Base-by-base conservation (phyloP, 306 rosid species). In the Cicer judaicum region DNA sequence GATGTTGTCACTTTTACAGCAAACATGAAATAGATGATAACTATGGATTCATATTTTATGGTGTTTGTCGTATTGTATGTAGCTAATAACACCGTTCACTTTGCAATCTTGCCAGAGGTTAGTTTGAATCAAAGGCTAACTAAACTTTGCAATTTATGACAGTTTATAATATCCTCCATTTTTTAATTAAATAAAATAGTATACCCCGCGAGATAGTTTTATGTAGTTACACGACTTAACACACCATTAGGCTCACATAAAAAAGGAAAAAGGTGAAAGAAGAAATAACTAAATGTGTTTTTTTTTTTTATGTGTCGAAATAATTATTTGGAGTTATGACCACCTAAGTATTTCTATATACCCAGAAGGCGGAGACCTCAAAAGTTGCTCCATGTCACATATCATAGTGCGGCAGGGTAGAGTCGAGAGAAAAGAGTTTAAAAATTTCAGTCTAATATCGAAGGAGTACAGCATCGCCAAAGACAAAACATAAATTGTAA, bases 1-100 rank as follows among this genome's bases (percentile, higher is more conserved):
- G 54, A 46, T 68, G 60, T 55, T 64, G 72, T 63, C 77, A 38
- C 65, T 55, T 46, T 61, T 69, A 61, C 59, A 21, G 64, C 44
- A 12, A 73, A 24, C 64, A 44, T 60, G 73, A 54, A 82, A 60
- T 36, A 10, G 77, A 52, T 61, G 53, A 50, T 36, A 72, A 21
- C 68, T 70, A 42, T 39, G 19, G 36, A 71, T 63, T 19, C 62
- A 14, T 76, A 9, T 47, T 39, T 36, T 67, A 62, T 71, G 65
- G 39, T 62, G 18, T 60, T 48, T 47, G 29, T 67, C 47, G 1
- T 49, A 11, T 40, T 2, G 4, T 43, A 15, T 44, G 10, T 53
- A 29, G 50, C 46, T 39, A 24, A 41, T 7, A 48, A 39, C 16
- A 36, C 8, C 10, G 19, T 61, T 34, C 61, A 9, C 49, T 18